phyloP scores from a whole-genome alignment of 75 land plant genomes.

The Picea sitchensis region DNA sequence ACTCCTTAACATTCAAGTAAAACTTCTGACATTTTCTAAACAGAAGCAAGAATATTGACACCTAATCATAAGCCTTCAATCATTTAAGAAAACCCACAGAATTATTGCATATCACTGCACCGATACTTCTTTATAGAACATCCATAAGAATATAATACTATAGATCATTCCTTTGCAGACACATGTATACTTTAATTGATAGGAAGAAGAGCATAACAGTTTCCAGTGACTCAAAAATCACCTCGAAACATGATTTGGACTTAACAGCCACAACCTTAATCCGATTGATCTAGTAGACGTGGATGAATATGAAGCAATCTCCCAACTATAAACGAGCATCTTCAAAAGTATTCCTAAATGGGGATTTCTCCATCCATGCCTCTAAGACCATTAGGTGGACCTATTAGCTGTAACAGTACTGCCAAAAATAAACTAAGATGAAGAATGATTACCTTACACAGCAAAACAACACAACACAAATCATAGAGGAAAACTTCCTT shows the following conservation, averaged over 20 bases:
- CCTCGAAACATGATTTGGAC: no score
- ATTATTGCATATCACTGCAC: not conserved
- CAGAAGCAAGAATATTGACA: not conserved
- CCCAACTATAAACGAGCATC: not conserved
- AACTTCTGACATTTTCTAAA: not conserved
- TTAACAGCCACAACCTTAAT: no score
- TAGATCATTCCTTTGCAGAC: not conserved
- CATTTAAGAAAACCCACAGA: not conserved
- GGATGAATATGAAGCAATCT: not conserved
- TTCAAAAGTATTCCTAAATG: not conserved
- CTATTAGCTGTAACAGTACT: not conserved
- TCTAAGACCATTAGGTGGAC: not conserved
- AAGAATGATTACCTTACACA: not conserved
- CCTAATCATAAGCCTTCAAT: not conserved
- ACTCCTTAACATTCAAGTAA: not conserved
- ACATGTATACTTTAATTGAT: not conserved
- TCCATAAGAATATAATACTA: not conserved
- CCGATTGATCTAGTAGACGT: not conserved
- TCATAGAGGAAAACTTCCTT: not conserved
- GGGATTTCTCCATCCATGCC: not conserved
- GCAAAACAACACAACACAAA: not conserved
- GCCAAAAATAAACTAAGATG: no score
- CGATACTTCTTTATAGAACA: not conserved
- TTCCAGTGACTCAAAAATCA: not conserved
- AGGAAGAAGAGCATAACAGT: not conserved